Percentiles rank a stretch among this genome's conserved stretches.
These are phyloP conservation scores for Hyaloscypha variabilis DNA, from an alignment of 495 filamentous ascomycete species.

Conservation along the genomic window DNA sequence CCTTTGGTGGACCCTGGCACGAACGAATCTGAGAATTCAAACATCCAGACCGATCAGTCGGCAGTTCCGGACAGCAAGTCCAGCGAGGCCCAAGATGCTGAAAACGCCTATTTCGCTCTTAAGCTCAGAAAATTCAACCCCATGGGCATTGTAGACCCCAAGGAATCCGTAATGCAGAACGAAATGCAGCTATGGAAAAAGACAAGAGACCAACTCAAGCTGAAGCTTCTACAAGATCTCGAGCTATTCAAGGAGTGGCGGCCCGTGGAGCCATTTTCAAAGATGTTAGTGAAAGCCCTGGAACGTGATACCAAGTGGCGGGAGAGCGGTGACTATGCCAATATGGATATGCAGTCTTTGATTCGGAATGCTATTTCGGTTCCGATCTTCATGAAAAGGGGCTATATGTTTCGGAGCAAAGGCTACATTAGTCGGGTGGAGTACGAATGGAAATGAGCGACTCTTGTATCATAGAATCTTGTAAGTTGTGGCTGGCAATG, in stretches of 20 bases:
- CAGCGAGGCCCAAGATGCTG: not conserved
- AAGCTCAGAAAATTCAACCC: not conserved
- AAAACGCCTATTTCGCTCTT: not conserved
- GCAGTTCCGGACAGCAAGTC: not conserved
- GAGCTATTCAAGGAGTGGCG: conserved; percentile 1
- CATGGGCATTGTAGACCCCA: not conserved
- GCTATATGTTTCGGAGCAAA: not conserved
- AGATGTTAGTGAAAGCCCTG: conserved; percentile 14
- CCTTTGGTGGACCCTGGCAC: not conserved
- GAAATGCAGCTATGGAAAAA: not conserved
- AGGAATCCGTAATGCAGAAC: not conserved
- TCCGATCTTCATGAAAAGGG: not conserved
- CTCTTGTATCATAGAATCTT: not conserved
- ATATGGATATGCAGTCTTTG: conserved; percentile 4
- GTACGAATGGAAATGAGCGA: not conserved
- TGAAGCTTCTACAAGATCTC: not conserved
- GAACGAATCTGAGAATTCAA: not conserved
- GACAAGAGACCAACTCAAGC: not conserved
- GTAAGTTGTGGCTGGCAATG: not conserved
- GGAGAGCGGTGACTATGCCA: not conserved
- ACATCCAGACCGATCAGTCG: not conserved
- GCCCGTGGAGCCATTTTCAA: conserved; percentile 10
- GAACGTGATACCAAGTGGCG: conserved; percentile 15
- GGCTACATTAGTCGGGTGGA: not conserved
- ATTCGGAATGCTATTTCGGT: not conserved